Conservation (phyloP, 2,329 filamentous ascomycete genomes). For the Cercospora berteroae region DNA sequence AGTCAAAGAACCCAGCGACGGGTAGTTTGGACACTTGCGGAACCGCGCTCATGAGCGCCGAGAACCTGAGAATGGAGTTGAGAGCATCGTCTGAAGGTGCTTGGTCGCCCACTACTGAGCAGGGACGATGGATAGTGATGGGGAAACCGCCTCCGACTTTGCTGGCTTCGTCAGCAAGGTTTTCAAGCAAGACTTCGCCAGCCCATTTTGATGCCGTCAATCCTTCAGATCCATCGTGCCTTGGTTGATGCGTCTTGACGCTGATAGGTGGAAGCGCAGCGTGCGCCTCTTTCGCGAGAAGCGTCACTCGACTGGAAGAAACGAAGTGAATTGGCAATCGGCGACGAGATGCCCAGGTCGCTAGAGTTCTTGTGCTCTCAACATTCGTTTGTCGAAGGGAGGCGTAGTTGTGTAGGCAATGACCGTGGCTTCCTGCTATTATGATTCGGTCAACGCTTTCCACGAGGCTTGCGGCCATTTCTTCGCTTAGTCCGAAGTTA, state of each 20-base stretch:
- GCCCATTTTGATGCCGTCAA: slow-evolving; percentile 24
- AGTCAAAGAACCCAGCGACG: slow-evolving; percentile 20
- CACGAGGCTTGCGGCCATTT: slow-evolving; percentile 35
- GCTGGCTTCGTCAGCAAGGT: background rate
- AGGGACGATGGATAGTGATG: slow-evolving; percentile 23
- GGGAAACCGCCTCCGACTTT: background rate
- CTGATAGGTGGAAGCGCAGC: slow-evolving; percentile 16
- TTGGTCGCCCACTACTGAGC: slow-evolving; percentile 18
- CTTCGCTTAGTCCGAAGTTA: slow-evolving; percentile 43
- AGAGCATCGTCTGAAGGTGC: slow-evolving; percentile 21
- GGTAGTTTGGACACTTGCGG: slow-evolving; percentile 14
- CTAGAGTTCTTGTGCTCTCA: slow-evolving; percentile 16
- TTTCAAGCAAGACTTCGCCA: slow-evolving; percentile 20
- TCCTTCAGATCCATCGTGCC: slow-evolving; percentile 18
- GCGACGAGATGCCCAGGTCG: slow-evolving; percentile 11
- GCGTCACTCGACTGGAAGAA: slow-evolving; percentile 23
- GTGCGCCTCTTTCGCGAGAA: slow-evolving; percentile 11
- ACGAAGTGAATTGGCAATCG: slow-evolving; percentile 28
- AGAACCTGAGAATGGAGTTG: slow-evolving; percentile 22
- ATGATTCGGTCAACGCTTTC: slow-evolving; percentile 36
- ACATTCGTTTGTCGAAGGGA: slow-evolving; percentile 32
- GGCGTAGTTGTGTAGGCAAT: slow-evolving; percentile 34
- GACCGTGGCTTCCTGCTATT: slow-evolving; percentile 28
- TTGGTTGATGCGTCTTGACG: slow-evolving; percentile 9
- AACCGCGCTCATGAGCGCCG: slow-evolving; percentile 14